phyloP scores from a whole-genome alignment of 768 basidiomycete species.

The Calocybe indica region DNA sequence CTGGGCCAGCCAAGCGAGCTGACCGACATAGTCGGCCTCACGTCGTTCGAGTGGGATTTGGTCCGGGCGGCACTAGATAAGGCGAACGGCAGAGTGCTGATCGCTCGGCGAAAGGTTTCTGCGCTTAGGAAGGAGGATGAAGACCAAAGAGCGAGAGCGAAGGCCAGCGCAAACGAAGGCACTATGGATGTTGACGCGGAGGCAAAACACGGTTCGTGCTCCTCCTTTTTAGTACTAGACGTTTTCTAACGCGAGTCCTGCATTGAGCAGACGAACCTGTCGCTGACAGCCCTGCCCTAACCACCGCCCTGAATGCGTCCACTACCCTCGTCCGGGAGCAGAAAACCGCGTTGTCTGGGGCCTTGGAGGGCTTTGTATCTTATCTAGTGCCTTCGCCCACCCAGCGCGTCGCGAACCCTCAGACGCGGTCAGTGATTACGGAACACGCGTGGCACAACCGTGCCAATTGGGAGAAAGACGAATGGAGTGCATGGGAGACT shows the following conservation, averaged over 20 bases:
- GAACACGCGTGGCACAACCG: constrained; percentile 70
- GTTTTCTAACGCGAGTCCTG: constrained; percentile 5
- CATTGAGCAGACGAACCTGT: constrained; percentile 35
- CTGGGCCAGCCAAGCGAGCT: constrained; percentile 16
- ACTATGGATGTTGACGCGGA: constrained; percentile 75
- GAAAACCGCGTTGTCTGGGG: constrained; percentile 62
- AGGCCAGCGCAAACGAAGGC: constrained; percentile 51
- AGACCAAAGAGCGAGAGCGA: constrained; percentile 70
- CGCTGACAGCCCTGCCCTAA: constrained; percentile 62
- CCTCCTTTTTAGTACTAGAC: not conserved
- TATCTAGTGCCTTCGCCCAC: constrained; percentile 44
- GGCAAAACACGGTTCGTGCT: constrained; percentile 36
- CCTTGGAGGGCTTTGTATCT: constrained; percentile 71
- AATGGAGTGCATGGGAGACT: constrained; percentile 83
- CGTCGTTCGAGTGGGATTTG: constrained; percentile 79
- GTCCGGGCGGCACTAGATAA: constrained; percentile 82
- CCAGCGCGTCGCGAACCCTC: constrained; percentile 41
- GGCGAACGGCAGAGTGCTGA: constrained; percentile 81
- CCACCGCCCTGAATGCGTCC: constrained; percentile 69
- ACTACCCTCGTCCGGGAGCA: constrained; percentile 71
- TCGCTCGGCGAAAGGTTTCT: constrained; percentile 68
- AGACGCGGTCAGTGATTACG: constrained; percentile 51
- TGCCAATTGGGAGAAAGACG: constrained; percentile 59
- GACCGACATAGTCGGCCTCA: constrained; percentile 17
- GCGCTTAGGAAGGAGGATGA: constrained; percentile 85